Base-by-base conservation (phyloP, 1,284 basidiomycete species). In the Mycena sp. region DNA sequence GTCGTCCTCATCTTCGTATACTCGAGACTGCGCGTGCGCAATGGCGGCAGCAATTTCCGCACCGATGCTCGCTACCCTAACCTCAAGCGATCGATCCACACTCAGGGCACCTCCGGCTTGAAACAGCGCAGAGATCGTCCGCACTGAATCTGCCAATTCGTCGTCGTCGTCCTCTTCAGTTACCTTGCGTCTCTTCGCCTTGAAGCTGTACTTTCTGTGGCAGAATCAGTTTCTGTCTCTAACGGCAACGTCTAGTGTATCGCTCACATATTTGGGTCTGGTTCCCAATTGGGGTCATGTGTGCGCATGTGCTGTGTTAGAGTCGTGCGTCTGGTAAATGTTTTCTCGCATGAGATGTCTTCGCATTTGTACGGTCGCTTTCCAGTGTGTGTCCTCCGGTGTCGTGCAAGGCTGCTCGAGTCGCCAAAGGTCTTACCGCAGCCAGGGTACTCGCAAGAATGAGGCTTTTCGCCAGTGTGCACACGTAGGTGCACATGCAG, bases 381-480 rank as follows among this genome's bases (percentile, higher is more conserved):
- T 25, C 91, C 92, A 1, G 92, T 93, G 71, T 96, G 94, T 10
- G 92, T 94, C 66, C 94, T 86, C 52, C 94, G 87, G 81, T 96
- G 94, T 70, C 94, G 87, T 52, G 94, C 93, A 62, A 96, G 83
- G 77, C 92, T 93, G 73, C 92, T 94, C 19, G 93, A 94, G 76
- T 96, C 94, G 41, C 92, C 89, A 76, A 96, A 96, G 7, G 89
- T 91, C 77, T 90, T 92, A 45, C 84, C 86, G 73, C 94, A 96
- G 6, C 87, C 91, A 12, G 91, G 90, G 73, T 92, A 93, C 77
- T 93, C 91, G 78, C 94, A 96, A 63, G 84, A 86, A 76, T 95
- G 93, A 2, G 94, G 94, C 73, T 93, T 93, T 80, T 96, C 94
- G 50, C 94, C 94, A 6, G 93, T 94, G 73, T 96, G 94, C 10